Evolutionary conservation across 208 protist genomes (phyloP).

Genomic region (Crithidia brevicula): DNA sequence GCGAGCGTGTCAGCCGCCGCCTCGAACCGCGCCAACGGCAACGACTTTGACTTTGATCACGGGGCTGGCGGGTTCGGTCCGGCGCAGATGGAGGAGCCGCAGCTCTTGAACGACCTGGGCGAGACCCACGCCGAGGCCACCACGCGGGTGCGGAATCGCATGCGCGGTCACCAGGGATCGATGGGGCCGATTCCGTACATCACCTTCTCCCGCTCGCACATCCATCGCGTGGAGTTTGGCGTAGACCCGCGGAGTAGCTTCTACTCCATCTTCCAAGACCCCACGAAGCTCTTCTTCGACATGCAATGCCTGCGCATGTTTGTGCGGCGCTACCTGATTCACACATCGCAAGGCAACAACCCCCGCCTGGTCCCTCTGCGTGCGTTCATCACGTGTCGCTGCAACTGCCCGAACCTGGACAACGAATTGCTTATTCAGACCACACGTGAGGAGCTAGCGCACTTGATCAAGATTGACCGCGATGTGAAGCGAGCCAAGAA

Average conservation of each 20-base stretch:
- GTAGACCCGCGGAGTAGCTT: conserved; percentile 55
- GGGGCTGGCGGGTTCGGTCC: not conserved
- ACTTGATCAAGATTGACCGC: conserved; percentile 71
- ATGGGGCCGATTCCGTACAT: conserved; percentile 78
- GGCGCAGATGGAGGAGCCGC: conserved; percentile 5
- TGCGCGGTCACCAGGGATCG: conserved; percentile 28
- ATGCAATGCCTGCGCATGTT: conserved; percentile 90
- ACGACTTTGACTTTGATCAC: conserved; percentile 30
- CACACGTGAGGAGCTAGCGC: conserved; percentile 66
- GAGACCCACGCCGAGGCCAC: conserved; percentile 25
- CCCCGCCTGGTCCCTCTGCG: conserved; percentile 60
- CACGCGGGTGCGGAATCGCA: conserved; percentile 31
- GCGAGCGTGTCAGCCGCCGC: not conserved
- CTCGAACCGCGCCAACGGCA: conserved; percentile 1
- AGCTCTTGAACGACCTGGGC: conserved; percentile 20
- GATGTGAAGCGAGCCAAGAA: conserved; percentile 51
- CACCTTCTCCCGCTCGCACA: conserved; percentile 72
- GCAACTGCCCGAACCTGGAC: conserved; percentile 61
- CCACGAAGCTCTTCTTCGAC: conserved; percentile 58
- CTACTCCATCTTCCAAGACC: conserved; percentile 69
- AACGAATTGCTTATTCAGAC: conserved; percentile 52
- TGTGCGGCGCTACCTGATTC: conserved; percentile 78
- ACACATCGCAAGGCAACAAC: conserved; percentile 79
- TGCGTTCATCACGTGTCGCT: conserved; percentile 65
- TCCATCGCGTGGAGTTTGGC: conserved; percentile 79